Percentiles rank a stretch among this genome's conserved stretches.
These are phyloP conservation scores for Urtica urens DNA, from an alignment of 306 rosid genomes.

Conservation along the genomic window DNA sequence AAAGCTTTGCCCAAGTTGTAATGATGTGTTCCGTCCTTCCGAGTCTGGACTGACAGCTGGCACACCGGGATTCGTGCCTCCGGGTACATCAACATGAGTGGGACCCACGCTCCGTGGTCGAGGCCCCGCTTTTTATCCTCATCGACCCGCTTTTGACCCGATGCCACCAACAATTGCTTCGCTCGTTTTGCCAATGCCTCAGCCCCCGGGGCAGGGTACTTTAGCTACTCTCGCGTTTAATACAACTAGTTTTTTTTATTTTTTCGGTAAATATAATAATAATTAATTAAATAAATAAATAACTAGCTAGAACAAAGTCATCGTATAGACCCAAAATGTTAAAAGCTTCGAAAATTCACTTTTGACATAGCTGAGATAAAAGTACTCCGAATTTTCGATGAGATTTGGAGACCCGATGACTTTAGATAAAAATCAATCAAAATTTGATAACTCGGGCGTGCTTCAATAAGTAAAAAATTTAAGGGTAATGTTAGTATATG, in stretches of 20 bases:
- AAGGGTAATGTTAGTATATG: too few species aligned
- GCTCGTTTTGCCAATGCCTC: constrained; percentile 52
- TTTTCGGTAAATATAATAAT: neutral
- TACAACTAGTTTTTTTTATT: too few species aligned
- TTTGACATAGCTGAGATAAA: too few species aligned
- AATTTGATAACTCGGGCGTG: too few species aligned
- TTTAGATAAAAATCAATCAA: too few species aligned
- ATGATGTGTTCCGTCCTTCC: constrained; percentile 43
- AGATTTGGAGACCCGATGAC: too few species aligned
- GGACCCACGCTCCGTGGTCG: constrained; percentile 97
- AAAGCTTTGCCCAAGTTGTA: constrained; percentile 59
- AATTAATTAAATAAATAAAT: neutral
- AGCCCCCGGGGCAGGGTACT: constrained; percentile 85
- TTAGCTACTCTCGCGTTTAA: constrained; percentile 25
- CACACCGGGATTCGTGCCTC: constrained; percentile 78
- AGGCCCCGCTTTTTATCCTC: constrained; percentile 61
- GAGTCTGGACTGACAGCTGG: constrained; percentile 60
- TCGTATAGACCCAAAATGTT: too few species aligned
- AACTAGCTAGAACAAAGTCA: neutral
- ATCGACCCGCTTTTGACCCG: constrained; percentile 39
- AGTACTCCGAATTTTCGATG: too few species aligned
- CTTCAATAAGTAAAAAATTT: too few species aligned
- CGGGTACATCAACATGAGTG: constrained; percentile 72
- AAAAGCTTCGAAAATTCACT: too few species aligned
- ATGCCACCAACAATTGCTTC: constrained; percentile 42